Evolutionary conservation across 108 stramenopile genomes (phyloP), one percentile per base, ranked within the genome.

Genomic region (Fragilaria radians): DNA sequence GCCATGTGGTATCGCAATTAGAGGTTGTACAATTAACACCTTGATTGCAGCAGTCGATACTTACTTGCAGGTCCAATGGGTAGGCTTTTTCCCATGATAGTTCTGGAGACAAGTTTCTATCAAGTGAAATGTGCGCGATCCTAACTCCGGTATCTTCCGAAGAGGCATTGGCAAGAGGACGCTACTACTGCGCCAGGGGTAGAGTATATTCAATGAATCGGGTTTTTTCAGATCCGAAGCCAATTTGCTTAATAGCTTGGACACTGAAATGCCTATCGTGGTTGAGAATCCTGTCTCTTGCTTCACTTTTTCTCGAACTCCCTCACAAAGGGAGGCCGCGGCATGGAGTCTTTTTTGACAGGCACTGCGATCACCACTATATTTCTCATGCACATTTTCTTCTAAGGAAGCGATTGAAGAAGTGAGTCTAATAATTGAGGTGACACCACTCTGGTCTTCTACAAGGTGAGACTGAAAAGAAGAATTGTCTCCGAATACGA

Each of bases 371-470:
- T 72, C 65, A 23, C 30, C 25, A 5, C 61, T 54, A 46, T 65
- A 59, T 29, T 65, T 48, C 26, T 64, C 67, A 57, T 65, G 36
- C 34, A 32, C 29, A 48, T 32, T 32, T 26, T 46, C 48, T 28
- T 28, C 24, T 57, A 26, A 32, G 28, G 57, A 32, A 24, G 4
- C 25, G 23, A 11, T 24, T 32, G 63, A 3, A 27, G 28, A 54
- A 3, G 19, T 1, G 24, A 3, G 42, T 26, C 27, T 22, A 5
- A 42, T 53, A 53, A 28, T 28, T 5, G 52, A 24, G n/a, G 31
- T 62, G 17, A 63, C 71, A 4, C 81, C 81, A 34, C 71, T 68
- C 52, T 82, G 81, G 65, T 77, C 81, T 61, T 82, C 81, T 30
- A n/a, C n/a, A n/a, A n/a, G n/a, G n/a, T n/a, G n/a, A n/a, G n/a